Conservation (phyloP, 2,329 filamentous ascomycete genomes). For the Phaeophleospora eucalypticola region DNA sequence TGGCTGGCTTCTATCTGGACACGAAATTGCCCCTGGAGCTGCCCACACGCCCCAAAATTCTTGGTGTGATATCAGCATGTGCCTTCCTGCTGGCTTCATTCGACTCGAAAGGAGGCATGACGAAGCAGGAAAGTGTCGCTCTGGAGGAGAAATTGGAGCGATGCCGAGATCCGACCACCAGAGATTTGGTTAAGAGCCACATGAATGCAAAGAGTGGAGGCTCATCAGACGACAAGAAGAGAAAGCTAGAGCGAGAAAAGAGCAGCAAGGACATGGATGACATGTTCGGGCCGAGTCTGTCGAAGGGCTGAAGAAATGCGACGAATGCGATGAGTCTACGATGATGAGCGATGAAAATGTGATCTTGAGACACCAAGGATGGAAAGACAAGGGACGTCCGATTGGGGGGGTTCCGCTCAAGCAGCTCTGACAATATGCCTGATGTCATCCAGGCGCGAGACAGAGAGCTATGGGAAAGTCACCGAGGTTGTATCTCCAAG, state of each 20-base stretch:
- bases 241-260: constrained; percentile 42
- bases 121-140: constrained; percentile 29
- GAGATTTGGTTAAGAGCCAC: constrained; percentile 66
- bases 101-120: constrained; percentile 23
- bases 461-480: too few relatives aligned
- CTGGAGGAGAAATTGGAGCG: constrained; percentile 66
- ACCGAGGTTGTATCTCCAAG: too few relatives aligned
- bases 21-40: constrained; percentile 37
- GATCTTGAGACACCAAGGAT: too few relatives aligned
- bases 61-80: constrained; percentile 38
- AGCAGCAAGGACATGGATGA: constrained; percentile 38
- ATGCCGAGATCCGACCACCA: constrained; percentile 70
- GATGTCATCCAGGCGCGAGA: too few relatives aligned
- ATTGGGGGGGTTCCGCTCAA: too few relatives aligned
- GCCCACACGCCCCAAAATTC: constrained; percentile 32
- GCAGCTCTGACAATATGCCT: too few relatives aligned
- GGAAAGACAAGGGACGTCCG: too few relatives aligned
- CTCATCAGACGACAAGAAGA: constrained; percentile 40
- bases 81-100: constrained; percentile 36
- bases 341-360: neutral
- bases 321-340: constrained; percentile 1
- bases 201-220: constrained; percentile 52
- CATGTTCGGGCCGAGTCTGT: constrained; percentile 40
- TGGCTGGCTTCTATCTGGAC: constrained; percentile 49
- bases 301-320: constrained; percentile 1